phyloP scores from a whole-genome alignment of 202 grass and related monocot species.

The Cymbopogon flexuosus region DNA sequence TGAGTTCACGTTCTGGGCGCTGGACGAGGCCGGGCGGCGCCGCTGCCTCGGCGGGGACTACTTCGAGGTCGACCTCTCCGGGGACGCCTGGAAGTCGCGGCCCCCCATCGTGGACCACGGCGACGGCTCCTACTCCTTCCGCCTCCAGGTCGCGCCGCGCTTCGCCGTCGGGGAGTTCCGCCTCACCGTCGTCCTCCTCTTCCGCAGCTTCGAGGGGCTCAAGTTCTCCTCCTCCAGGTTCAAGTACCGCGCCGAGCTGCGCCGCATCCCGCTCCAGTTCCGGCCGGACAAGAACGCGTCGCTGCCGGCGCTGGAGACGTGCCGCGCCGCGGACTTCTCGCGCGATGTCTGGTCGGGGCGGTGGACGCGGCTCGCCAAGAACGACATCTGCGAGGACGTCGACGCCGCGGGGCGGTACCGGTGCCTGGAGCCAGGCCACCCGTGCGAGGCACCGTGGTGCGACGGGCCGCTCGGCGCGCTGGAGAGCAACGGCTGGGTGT shows the following conservation, averaged over 20 bases:
- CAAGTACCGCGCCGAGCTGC: constrained; percentile 59
- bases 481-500: constrained; percentile 98
- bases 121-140: constrained; percentile 85
- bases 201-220: constrained; percentile 80
- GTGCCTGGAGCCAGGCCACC: constrained; percentile 52
- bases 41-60: constrained; percentile 90
- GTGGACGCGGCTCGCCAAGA: constrained; percentile 74
- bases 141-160: constrained; percentile 64
- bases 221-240: constrained; percentile 82
- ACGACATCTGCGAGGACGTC: constrained; percentile 43
- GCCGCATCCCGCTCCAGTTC: constrained; percentile 47
- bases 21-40: constrained; percentile 46
- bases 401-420: constrained; percentile 67
- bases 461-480: constrained; percentile 60
- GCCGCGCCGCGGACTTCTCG: constrained; percentile 54
- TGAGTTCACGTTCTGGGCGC: constrained; percentile 57
- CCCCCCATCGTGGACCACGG: constrained; percentile 70
- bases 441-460: constrained; percentile 80
- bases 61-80: constrained; percentile 87
- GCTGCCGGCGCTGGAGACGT: constrained; percentile 49
- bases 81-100: constrained; percentile 67
- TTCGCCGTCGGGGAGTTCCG: constrained; percentile 53
- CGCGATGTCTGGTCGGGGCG: constrained; percentile 63
- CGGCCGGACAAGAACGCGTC: constrained; percentile 15
- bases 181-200: constrained; percentile 79